Evolutionary conservation across 2,329 filamentous ascomycete genomes (phyloP), one percentile per base, ranked within the genome.

Genomic region (Fusarium poae): DNA sequence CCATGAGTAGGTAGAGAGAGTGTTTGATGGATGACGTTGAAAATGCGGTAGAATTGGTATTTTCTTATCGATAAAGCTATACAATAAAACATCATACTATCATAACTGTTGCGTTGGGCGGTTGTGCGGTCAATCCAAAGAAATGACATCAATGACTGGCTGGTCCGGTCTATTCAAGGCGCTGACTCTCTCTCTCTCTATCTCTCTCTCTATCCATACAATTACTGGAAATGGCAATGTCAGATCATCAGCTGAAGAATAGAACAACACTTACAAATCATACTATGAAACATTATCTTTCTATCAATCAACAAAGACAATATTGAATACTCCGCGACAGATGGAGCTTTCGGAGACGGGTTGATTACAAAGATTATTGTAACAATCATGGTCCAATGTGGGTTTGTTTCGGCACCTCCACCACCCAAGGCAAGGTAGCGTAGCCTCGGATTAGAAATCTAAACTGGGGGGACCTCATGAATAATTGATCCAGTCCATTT

Each of bases 361-460:
- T 6, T 65, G 61, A 60, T 65, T 65, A 65, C 62, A 48, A 65
- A 65, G 46, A 65, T 35, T 21, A 35, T 8, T 43, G 44, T 44
- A 20, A 48, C 42, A 50, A 65, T 65, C 49, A 42, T 42, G 39
- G 34, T 64, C 59, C 20, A 29, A 30, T 53, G 40, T 59, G 62
- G 62, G 60, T 42, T 44, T 27, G 21, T 1, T 42, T 3, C 15
- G 43, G 18, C 46, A 39, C 32, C 45, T 63, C 49, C 37, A 48
- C 51, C 27, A 27, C 30, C 34, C 30, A n/a, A n/a, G n/a, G n/a
- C n/a, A n/a, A n/a, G 5, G 29, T 37, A 21, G 13, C 12, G 23
- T 34, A 21, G 32, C 53, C 30, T 64, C 30, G 59, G 59, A 65
- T 65, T 65, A 60, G 53, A 49, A 65, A 60, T 43, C 60, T 57